Conservation (phyloP, 306 rosid species). For the Hippophae tibetana region DNA sequence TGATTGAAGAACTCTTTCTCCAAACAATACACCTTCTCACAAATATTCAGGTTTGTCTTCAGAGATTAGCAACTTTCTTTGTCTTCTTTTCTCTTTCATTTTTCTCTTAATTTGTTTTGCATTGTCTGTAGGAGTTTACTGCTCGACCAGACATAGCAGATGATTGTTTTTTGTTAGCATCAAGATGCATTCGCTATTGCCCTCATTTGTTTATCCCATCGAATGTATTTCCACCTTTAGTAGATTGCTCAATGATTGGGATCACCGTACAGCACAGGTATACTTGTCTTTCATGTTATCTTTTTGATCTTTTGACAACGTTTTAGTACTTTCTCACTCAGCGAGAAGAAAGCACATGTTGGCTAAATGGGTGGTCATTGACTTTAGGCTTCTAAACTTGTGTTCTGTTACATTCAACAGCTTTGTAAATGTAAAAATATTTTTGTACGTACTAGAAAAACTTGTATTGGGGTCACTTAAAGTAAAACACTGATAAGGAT, state of each 20-base stretch:
- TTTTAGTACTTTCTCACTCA: background rate
- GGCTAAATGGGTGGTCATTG: too few species aligned
- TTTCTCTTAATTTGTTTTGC: conserved; percentile 15
- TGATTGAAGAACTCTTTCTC: conserved; percentile 82
- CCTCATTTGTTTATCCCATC: conserved; percentile 95
- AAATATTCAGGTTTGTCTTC: conserved; percentile 62
- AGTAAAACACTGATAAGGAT: too few species aligned
- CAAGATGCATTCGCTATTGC: conserved; percentile 98
- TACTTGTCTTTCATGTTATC: conserved; percentile 13
- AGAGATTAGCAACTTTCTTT: background rate
- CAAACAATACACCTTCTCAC: conserved; percentile 79
- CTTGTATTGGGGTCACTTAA: too few species aligned
- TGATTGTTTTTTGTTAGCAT: conserved; percentile 96
- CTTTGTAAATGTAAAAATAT: too few species aligned
- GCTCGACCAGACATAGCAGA: conserved; percentile 99
- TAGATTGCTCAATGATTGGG: conserved; percentile 94
- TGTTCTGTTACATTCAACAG: too few species aligned
- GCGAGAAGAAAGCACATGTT: too few species aligned
- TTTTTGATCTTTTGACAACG: background rate
- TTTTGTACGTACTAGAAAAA: too few species aligned
- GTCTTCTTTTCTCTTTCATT: conserved; percentile 13
- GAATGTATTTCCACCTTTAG: conserved; percentile 68
- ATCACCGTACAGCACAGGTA: conserved; percentile 96
- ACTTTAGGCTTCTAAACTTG: too few species aligned
- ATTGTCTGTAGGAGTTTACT: conserved; percentile 77